A percentile compares a stretch with the other conserved stretches of the same genome.
These are phyloP conservation scores for barrel medic (Medicago truncatula) DNA, from an alignment of 306 rosid genomes.

Conservation along the genomic window MtrunA17r5.0-ANR NC_053045.1:29019001-29019500, in stretches of 20 bases:
- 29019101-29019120: background rate
- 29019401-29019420: background rate
- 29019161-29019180: constrained; percentile 27
- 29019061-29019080: too few relatives aligned
- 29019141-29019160: constrained; percentile 31
- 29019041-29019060: too few relatives aligned
- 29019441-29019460: constrained; percentile 11
- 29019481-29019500: constrained; percentile 42
- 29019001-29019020: too few relatives aligned
- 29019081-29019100: background rate
- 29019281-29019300: constrained; percentile 36
- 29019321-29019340: constrained; percentile 76
- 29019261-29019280: constrained; percentile 37
- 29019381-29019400: constrained; percentile 33
- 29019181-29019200: constrained; percentile 14
- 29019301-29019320: constrained; percentile 53
- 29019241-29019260: constrained; percentile 47
- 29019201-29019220: too few relatives aligned
- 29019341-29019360: constrained; percentile 43
- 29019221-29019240: constrained; percentile 29
- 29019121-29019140: constrained; percentile 33
- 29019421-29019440: background rate
- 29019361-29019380: constrained; percentile 40
- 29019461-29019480: background rate
- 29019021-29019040: too few relatives aligned